Base-by-base conservation (phyloP, 2,329 filamentous ascomycete species). In the Akanthomyces lecanii region DNA sequence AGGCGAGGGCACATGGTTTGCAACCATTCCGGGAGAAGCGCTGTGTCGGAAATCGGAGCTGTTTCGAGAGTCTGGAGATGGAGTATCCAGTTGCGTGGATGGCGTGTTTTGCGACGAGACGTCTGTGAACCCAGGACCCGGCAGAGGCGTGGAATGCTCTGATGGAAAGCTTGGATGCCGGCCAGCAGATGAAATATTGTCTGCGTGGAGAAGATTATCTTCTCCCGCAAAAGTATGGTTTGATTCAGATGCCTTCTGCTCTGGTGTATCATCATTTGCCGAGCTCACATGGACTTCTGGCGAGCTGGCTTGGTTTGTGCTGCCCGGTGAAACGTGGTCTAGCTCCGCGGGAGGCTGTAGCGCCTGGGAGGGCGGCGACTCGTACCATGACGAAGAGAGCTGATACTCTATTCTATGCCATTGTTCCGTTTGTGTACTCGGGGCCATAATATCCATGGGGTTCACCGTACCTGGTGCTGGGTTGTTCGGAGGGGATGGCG, bases 401-500 rank as follows among this genome's bases (percentile, higher is more conserved):
- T 76, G 70, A 61, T 75, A 73, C 64, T 77, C 75, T 18, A 72
- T 76, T 42, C 71, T 69, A 57, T 77, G 71, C 71, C 72, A 76
- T 33, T 74, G 63, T 63, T 78, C 76, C 8, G 71, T 71, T 63
- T 77, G 70, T 4, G 75, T 76, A 18, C 72, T 73, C 3, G 76
- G 72, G 5, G 76, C 78, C 81, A 82, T 83, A 36, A 84, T 78
- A 55, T 82, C 79, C 77, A 82, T 82, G 0, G 81, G 81, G 47
- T 83, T 83, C 11, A 81, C 80, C 4, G 81, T 83, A 40, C 79
- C 79, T 3, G 78, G 77, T 1, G 76, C 74, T 42, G 79, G 73
- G 54, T 74, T 67, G 5, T 63, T 61, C 14, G 75, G 70, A 51
- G 74, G 71, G 23, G 71, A 71, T 55, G 73, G 69, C 28, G 71